Evolutionary conservation across 192 early-diverging fungal species (phyloP).

Genomic region (Podila verticillata): DNA sequence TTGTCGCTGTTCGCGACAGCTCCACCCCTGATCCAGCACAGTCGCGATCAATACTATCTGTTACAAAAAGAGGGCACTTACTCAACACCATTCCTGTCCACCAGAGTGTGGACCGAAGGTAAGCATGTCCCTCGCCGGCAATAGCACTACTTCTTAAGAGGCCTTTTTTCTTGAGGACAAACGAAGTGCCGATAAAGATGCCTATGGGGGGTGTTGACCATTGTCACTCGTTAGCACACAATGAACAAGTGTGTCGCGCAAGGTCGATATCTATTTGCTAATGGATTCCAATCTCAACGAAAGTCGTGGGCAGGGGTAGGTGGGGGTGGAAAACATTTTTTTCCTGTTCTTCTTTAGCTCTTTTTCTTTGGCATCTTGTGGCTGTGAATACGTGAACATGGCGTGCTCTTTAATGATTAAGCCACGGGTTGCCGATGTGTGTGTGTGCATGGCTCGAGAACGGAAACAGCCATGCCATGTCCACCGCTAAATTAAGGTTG

Average conservation of each 20-base stretch:
- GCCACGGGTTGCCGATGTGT: too few species aligned
- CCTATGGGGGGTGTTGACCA: slow-evolving; percentile 54
- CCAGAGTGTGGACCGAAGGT: slow-evolving; percentile 62
- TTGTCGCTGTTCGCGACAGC: background rate
- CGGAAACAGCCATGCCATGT: slow-evolving; percentile 5
- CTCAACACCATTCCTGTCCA: slow-evolving; percentile 70
- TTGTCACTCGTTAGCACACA: background rate
- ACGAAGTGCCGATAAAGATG: slow-evolving; percentile 90
- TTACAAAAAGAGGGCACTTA: slow-evolving; percentile 20
- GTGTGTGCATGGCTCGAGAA: background rate
- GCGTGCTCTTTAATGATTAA: background rate
- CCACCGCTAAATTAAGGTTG: slow-evolving; percentile 2
- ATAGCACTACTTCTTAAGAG: slow-evolving; percentile 68
- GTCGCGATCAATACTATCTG: background rate
- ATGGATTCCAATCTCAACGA: background rate
- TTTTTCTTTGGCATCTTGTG: background rate
- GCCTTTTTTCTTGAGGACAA: slow-evolving; percentile 96
- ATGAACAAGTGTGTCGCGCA: background rate
- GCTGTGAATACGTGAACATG: background rate
- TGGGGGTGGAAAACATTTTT: background rate
- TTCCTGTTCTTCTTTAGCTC: background rate
- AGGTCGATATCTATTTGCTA: background rate
- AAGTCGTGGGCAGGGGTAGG: background rate
- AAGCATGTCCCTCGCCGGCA: slow-evolving; percentile 64
- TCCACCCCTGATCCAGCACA: background rate